Conservation (phyloP, 2,329 filamentous ascomycete genomes). For the Monilinia aucupariae region DNA sequence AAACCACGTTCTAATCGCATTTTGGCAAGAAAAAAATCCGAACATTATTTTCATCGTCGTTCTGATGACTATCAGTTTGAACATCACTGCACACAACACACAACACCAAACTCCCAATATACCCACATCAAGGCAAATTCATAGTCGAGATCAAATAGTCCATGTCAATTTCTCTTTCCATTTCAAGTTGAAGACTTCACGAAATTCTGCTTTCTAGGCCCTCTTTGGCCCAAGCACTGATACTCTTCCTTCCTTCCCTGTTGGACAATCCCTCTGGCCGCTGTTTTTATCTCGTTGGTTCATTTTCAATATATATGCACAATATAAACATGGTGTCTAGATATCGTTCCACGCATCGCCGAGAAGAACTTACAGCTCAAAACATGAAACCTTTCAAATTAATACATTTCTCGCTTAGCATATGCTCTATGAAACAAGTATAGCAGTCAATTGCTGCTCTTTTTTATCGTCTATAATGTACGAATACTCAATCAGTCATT, state of each 20-base stretch:
- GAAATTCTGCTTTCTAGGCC: constrained; percentile 17
- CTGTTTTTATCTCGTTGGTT: not conserved
- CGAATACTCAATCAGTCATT: no score
- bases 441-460: no score
- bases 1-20: not conserved
- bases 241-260: constrained; percentile 28
- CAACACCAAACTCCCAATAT: not conserved
- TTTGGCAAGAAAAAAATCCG: not conserved
- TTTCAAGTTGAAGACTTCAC: not conserved
- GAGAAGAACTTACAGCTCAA: constrained; percentile 32
- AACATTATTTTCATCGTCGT: not conserved
- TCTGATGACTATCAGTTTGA: not conserved
- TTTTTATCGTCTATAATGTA: no score
- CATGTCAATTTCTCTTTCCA: not conserved
- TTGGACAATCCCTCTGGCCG: constrained; percentile 29
- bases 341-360: no score
- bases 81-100: not conserved
- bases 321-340: not conserved
- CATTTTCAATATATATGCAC: not conserved
- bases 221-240: constrained; percentile 28
- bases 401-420: constrained; percentile 27
- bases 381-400: constrained; percentile 41
- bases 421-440: no score
- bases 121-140: not conserved
- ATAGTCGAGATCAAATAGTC: not conserved